Evolutionary conservation across 495 filamentous ascomycete genomes (phyloP), one percentile per base, ranked within the genome.

Genomic region (Penicillium turbatum): DNA sequence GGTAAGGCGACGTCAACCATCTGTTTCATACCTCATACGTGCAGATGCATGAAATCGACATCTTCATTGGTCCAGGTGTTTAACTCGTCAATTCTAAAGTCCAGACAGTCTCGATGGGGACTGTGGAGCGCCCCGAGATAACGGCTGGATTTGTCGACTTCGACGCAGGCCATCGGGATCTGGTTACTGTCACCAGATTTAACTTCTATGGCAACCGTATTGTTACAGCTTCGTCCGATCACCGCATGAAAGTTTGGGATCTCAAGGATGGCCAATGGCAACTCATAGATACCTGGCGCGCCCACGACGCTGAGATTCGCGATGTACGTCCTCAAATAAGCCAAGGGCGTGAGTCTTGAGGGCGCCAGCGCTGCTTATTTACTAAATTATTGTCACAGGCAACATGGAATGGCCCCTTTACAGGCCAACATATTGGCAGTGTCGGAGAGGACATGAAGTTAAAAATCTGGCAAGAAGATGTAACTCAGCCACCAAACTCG

Each of bases 231-330:
- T 93, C 88, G 32, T 86, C 90, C 2, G 93, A 99, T 70, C 95
- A 96, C 63, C 88, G 86, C 64, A 86, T 99, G 59, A 90, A 90
- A 65, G 87, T 97, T 29, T 97, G 90, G 80, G 90, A 95, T 37
- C 81, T 91, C 55, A 83, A 84, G 56, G 83, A 90, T 58, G 84
- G 83, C 12, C 74, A 83, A 42, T 96, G 90, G 90, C 80, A 82
- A 35, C 70, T 91, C 37, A 85, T 82, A 59, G 93, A 97, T 64
- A 88, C 83, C 44, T 97, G 93, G 90, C 82, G 83, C 50, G 95
- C 89, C 12, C 93, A 99, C 65, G 86, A 88, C 59, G 89, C 89
- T 24, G 93, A 96, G 72, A 88, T 99, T 53, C 78, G 88, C 56
- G 89, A 95, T 79, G 90, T 91, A 78, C 71, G 77, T 45, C 24